Evolutionary conservation across 176 grass and related monocot genomes (phyloP).

Genomic region (Elymus sibiricus): DNA sequence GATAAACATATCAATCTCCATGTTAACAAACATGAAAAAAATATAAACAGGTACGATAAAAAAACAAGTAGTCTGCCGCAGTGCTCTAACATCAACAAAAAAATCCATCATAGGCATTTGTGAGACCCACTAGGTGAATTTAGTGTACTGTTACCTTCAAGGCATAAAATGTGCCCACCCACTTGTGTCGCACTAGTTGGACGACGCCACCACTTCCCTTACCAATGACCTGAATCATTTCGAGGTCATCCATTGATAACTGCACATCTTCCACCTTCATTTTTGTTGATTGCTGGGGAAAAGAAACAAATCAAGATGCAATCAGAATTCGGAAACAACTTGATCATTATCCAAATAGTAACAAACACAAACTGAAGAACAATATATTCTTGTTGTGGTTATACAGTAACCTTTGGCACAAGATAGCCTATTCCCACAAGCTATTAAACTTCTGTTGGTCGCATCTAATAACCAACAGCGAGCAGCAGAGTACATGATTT

Average conservation of each 20-base stretch:
- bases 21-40: neutral
- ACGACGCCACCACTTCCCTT: slow-evolving; percentile 95
- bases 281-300: slow-evolving; percentile 42
- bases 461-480: neutral
- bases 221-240: slow-evolving; percentile 92
- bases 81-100: neutral
- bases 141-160: slow-evolving; percentile 63
- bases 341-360: slow-evolving; percentile 2
- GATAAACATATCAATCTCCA: neutral
- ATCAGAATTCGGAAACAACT: neutral
- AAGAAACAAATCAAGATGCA: neutral
- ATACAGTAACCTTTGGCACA: neutral
- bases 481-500: neutral
- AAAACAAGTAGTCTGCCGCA: neutral
- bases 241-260: slow-evolving; percentile 80
- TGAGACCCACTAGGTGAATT: neutral
- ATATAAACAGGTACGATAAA: neutral
- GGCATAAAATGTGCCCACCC: slow-evolving; percentile 79
- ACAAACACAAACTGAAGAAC: neutral
- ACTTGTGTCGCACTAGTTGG: slow-evolving; percentile 89
- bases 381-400: neutral
- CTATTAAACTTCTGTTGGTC: neutral
- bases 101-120: neutral
- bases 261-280: slow-evolving; percentile 72
- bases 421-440: neutral